Conservation (phyloP, 164 flowering plant genomes). For the Magnolia kwangsiensis region DNA sequence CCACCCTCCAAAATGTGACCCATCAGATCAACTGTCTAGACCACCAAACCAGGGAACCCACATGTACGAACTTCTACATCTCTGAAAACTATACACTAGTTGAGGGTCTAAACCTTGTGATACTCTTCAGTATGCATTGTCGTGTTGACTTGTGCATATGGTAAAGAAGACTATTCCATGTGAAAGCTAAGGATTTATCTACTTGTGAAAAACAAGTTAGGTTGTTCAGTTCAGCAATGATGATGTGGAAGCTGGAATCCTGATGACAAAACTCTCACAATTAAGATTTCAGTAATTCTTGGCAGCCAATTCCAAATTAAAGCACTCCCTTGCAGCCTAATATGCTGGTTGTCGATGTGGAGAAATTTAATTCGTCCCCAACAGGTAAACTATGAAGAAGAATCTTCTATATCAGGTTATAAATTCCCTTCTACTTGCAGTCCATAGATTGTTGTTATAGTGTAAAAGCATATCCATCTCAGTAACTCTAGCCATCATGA, state of each 20-base stretch:
- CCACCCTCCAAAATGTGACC: too few relatives aligned
- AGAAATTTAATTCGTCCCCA: constrained; percentile 65
- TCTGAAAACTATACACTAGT: too few relatives aligned
- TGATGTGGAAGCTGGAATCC: neutral
- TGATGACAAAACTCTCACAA: neutral
- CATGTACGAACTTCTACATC: too few relatives aligned
- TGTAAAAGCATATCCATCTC: neutral
- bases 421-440: neutral
- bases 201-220: too few relatives aligned
- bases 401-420: neutral
- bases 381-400: constrained; percentile 39
- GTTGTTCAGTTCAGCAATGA: neutral
- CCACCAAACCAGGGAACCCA: too few relatives aligned
- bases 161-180: too few relatives aligned
- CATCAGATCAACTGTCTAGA: too few relatives aligned
- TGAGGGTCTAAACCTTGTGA: neutral
- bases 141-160: too few relatives aligned
- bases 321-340: constrained; percentile 68
- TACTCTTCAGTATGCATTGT: too few relatives aligned
- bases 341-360: constrained; percentile 94
- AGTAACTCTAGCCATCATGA: neutral
- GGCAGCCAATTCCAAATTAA: neutral
- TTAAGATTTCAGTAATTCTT: neutral
- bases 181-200: neutral
- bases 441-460: neutral